Evolutionary conservation across 257 asterid species (phyloP).

Genomic region (Solanum ahanhuiri): DNA sequence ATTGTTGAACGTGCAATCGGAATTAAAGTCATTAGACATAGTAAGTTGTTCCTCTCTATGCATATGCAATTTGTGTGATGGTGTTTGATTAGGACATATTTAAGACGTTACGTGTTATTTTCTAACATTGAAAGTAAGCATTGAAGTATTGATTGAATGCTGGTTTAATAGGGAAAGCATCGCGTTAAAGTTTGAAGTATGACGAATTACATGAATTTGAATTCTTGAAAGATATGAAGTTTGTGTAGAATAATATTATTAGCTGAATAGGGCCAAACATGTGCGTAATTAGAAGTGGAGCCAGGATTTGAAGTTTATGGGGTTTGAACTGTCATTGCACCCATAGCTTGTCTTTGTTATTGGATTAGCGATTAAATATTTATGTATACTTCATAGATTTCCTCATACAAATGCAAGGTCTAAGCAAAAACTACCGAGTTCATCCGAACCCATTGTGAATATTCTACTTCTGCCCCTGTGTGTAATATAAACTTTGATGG

Average conservation of each 20-base stretch:
- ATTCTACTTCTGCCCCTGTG: neutral
- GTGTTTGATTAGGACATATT: neutral
- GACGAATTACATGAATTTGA: neutral
- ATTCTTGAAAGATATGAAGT: neutral
- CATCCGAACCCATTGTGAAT: neutral
- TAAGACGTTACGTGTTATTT: neutral
- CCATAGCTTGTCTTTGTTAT: neutral
- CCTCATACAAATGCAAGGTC: neutral
- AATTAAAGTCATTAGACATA: conserved; percentile 74
- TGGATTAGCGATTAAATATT: neutral
- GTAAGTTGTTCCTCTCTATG: conserved; percentile 28
- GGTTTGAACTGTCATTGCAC: neutral
- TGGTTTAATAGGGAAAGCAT: neutral
- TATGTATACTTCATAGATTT: neutral
- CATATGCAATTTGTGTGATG: neutral
- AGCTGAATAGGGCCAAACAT: neutral
- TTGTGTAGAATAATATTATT: neutral
- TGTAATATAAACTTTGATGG: neutral
- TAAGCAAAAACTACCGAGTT: neutral
- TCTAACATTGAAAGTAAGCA: neutral
- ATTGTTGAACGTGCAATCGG: conserved; percentile 75
- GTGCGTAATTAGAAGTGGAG: neutral
- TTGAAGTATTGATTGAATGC: neutral
- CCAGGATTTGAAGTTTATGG: neutral
- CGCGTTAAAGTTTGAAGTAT: neutral